Evolutionary conservation across 305 asterid genomes (phyloP).

Genomic region (Withania somnifera): DNA sequence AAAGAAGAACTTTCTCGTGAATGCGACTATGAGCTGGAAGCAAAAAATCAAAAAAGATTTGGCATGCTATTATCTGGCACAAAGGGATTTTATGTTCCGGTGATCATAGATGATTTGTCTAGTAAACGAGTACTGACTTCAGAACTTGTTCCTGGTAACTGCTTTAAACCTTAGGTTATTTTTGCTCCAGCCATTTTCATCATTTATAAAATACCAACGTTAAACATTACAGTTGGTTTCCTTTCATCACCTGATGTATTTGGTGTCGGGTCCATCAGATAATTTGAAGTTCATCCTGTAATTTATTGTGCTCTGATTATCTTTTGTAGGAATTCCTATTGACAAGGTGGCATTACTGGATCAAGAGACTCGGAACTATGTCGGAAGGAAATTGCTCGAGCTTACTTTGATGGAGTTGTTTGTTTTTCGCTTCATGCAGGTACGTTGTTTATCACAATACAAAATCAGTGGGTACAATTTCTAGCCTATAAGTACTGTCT

Average conservation of each 20-base stretch:
- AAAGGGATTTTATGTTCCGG: constrained; percentile 76
- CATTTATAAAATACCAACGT: background rate
- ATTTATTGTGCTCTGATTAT: background rate
- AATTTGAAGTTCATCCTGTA: background rate
- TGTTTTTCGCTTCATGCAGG: constrained; percentile 91
- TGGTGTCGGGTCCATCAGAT: background rate
- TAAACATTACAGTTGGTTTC: background rate
- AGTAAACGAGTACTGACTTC: constrained; percentile 79
- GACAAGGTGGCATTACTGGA: constrained; percentile 75
- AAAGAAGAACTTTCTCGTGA: constrained; percentile 93
- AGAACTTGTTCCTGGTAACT: constrained; percentile 81
- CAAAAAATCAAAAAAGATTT: constrained; percentile 67
- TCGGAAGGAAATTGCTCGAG: constrained; percentile 76
- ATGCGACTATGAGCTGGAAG: constrained; percentile 84
- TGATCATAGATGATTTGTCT: constrained; percentile 63
- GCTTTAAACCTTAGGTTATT: constrained; percentile 5
- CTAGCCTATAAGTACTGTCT: background rate
- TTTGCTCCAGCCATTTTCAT: background rate
- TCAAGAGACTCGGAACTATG: constrained; percentile 78
- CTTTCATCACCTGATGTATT: background rate
- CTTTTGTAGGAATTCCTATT: constrained; percentile 68
- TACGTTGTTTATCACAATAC: constrained; percentile 19
- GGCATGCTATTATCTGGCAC: constrained; percentile 38
- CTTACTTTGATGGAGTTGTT: constrained; percentile 81
- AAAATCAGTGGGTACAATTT: background rate